phyloP scores from a whole-genome alignment of 495 filamentous ascomycete species.

The Tuber indicum region DNA sequence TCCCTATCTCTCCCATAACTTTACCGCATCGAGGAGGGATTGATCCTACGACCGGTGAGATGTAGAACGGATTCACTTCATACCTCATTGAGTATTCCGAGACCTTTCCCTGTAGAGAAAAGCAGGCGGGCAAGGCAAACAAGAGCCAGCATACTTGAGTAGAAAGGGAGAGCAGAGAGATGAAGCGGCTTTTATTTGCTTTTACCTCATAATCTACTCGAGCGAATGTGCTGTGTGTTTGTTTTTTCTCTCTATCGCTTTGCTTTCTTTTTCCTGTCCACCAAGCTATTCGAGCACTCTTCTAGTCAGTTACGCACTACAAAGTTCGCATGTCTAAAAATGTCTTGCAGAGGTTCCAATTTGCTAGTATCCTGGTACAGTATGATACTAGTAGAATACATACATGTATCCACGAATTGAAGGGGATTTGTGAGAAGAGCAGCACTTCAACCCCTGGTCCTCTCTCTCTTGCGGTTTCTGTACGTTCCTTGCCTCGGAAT shows the following conservation, averaged over 20 bases:
- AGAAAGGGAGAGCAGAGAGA: neutral
- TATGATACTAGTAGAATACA: too few relatives aligned
- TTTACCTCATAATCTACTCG: neutral
- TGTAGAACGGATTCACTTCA: neutral
- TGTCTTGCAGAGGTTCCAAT: neutral
- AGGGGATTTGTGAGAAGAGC: neutral
- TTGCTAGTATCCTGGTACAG: neutral
- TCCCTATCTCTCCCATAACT: neutral
- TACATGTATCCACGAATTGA: neutral
- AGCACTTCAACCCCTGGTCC: neutral
- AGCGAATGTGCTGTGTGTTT: neutral
- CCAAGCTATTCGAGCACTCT: too few relatives aligned
- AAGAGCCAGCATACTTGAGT: neutral
- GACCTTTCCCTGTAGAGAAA: neutral
- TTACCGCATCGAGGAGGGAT: neutral
- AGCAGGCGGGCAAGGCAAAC: slow-evolving; percentile 1
- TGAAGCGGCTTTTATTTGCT: neutral
- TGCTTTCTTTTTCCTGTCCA: neutral
- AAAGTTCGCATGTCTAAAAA: neutral
- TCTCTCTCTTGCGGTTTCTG: neutral
- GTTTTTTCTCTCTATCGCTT: neutral
- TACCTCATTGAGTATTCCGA: slow-evolving; percentile 1
- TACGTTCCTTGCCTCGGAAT: neutral
- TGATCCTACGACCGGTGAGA: neutral
- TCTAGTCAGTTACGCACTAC: neutral